phyloP scores from a whole-genome alignment of 2,329 filamentous ascomycete genomes.

The Xylaria sp. region DNA sequence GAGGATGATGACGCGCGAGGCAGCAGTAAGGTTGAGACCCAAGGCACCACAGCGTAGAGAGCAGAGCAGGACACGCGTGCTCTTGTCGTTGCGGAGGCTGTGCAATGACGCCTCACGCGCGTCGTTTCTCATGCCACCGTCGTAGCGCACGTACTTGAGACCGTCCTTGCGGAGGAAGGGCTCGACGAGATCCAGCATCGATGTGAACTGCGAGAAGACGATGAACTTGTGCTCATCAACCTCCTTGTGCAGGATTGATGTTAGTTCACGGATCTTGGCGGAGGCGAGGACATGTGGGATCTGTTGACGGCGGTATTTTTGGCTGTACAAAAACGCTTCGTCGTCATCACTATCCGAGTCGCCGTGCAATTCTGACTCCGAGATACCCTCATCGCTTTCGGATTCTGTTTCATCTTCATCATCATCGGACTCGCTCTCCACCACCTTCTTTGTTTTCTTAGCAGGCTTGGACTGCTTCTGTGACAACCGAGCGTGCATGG shows the following conservation, averaged over 20 bases:
- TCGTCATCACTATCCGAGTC: slow-evolving; percentile 39
- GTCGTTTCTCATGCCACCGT: slow-evolving; percentile 92
- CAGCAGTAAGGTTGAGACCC: slow-evolving; percentile 89
- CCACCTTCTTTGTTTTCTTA: slow-evolving; percentile 15
- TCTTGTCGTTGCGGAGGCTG: slow-evolving; percentile 66
- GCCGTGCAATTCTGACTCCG: slow-evolving; percentile 37
- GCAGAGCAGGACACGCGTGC: slow-evolving; percentile 79
- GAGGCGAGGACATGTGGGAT: slow-evolving; percentile 59
- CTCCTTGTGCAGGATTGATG: slow-evolving; percentile 75
- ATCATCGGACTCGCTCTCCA: slow-evolving; percentile 25
- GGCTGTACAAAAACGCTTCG: slow-evolving; percentile 30
- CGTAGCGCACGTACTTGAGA: slow-evolving; percentile 82
- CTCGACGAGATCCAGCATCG: slow-evolving; percentile 94
- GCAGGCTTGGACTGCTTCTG: slow-evolving; percentile 11
- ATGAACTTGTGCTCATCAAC: slow-evolving; percentile 87
- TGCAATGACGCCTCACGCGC: slow-evolving; percentile 80
- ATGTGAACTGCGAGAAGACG: slow-evolving; percentile 97
- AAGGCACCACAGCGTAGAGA: slow-evolving; percentile 90
- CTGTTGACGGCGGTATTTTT: slow-evolving; percentile 33
- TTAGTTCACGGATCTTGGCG: slow-evolving; percentile 84
- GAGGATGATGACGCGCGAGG: slow-evolving; percentile 86
- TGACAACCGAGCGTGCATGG: slow-evolving; percentile 23
- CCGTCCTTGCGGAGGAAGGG: slow-evolving; percentile 74
- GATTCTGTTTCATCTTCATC: slow-evolving; percentile 23
- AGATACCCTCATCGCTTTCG: slow-evolving; percentile 32